Evolutionary conservation across 108 stramenopile species (phyloP).

Genomic region (Cyclotella cryptica): DNA sequence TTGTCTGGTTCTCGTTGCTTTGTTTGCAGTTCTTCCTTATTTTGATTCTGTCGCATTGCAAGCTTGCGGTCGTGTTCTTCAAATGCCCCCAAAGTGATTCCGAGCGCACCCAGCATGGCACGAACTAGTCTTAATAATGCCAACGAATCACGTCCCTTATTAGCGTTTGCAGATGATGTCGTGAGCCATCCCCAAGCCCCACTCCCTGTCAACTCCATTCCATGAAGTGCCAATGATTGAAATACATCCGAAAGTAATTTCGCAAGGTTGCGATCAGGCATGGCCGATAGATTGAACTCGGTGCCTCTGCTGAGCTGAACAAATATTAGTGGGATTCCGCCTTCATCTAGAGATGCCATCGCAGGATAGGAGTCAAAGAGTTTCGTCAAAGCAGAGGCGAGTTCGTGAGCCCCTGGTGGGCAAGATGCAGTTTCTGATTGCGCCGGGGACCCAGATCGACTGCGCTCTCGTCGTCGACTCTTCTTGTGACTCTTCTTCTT

Average conservation of each 20-base stretch:
- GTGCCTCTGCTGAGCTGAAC: constrained; percentile 46
- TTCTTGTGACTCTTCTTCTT: constrained; percentile 3
- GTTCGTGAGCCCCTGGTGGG: constrained; percentile 54
- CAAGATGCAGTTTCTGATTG: constrained; percentile 22
- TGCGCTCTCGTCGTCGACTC: background rate
- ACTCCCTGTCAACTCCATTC: constrained; percentile 33
- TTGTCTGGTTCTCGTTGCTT: background rate
- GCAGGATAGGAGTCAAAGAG: constrained; percentile 47
- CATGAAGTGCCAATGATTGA: constrained; percentile 32
- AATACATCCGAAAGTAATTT: constrained; percentile 47
- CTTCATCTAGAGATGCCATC: constrained; percentile 49
- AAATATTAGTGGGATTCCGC: constrained; percentile 48
- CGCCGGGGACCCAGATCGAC: constrained; percentile 15
- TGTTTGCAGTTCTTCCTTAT: constrained; percentile 10
- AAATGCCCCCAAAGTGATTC: constrained; percentile 68
- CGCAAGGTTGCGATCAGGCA: constrained; percentile 52
- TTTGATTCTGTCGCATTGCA: constrained; percentile 18
- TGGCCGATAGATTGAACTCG: constrained; percentile 49
- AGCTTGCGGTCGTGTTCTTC: constrained; percentile 39
- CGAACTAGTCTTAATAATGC: constrained; percentile 56
- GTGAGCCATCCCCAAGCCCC: constrained; percentile 50
- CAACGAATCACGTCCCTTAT: constrained; percentile 26
- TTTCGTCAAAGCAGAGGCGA: constrained; percentile 40
- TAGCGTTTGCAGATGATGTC: background rate
- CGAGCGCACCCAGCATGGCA: constrained; percentile 70